phyloP scores from a whole-genome alignment of 169 alveolate genomes.

The Cryptosporidium meleagridis region DNA sequence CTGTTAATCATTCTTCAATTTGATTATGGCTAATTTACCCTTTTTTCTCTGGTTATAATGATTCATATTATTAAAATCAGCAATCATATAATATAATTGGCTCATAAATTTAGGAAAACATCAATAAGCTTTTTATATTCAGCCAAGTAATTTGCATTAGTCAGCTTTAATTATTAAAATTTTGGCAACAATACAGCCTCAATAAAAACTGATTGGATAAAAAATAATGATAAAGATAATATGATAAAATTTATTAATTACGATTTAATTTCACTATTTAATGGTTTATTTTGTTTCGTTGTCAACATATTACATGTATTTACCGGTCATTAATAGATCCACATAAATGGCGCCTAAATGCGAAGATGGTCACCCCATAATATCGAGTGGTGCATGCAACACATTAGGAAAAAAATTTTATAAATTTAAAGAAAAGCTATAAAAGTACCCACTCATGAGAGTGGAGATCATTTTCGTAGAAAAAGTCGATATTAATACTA shows the following conservation, averaged over 20 bases:
- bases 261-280: not conserved
- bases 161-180: not conserved
- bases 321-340: constrained; percentile 62
- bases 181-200: not conserved
- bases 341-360: constrained; percentile 52
- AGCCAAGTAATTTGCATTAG: not conserved
- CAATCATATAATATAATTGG: not conserved
- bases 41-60: not conserved
- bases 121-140: not conserved
- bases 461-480: constrained; percentile 31
- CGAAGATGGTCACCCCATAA: not conserved
- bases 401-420: not conserved
- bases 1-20: constrained; percentile 10
- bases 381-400: not conserved
- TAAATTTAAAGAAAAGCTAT: not conserved
- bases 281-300: not conserved
- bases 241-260: not conserved
- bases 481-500: constrained; percentile 33
- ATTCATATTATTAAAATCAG: not conserved
- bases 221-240: not conserved
- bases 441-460: constrained; percentile 36
- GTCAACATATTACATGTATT: constrained; percentile 13
- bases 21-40: not conserved
- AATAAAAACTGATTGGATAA: no score
- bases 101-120: not conserved